Percentiles rank a stretch among this genome's conserved stretches.
These are phyloP conservation scores for Saitozyma podzolica DNA, from an alignment of 768 basidiomycete genomes.

Conservation along the genomic window DNA sequence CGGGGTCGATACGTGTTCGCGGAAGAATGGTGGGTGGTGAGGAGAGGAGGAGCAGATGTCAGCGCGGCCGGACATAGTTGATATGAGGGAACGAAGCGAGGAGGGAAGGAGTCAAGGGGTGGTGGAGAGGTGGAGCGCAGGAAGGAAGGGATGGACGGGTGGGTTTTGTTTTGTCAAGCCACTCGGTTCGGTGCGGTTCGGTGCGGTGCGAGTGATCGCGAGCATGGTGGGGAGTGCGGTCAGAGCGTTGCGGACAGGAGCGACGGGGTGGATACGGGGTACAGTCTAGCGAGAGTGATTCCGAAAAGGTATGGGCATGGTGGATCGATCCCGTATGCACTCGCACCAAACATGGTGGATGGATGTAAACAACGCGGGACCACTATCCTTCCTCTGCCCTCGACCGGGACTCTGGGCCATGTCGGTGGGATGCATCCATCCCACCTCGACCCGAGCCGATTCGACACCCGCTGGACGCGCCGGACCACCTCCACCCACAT, in stretches of 20 bases:
- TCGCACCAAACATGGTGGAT: neutral
- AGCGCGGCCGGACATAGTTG: no score
- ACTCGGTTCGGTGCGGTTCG: no score
- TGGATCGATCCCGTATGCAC: no score
- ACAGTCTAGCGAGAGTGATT: neutral
- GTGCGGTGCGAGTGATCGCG: no score
- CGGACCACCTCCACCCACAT: neutral
- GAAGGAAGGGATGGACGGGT: neutral
- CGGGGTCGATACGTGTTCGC: neutral
- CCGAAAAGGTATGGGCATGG: neutral
- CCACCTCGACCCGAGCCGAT: no score
- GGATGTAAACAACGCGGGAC: neutral
- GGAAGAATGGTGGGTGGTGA: neutral
- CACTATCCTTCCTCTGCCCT: neutral
- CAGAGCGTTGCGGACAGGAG: neutral
- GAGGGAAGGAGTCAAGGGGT: no score
- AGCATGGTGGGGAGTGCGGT: neutral
- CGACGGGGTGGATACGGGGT: neutral
- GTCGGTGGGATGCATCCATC: no score
- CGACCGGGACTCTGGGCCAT: no score
- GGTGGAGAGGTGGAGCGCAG: neutral
- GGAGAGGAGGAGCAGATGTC: neutral
- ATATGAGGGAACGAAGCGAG: constrained; percentile 1
- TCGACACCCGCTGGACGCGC: neutral
- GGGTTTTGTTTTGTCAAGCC: no score